Evolutionary conservation across 129 eudicot species (phyloP).

Genomic region (Escallonia rubra): DNA sequence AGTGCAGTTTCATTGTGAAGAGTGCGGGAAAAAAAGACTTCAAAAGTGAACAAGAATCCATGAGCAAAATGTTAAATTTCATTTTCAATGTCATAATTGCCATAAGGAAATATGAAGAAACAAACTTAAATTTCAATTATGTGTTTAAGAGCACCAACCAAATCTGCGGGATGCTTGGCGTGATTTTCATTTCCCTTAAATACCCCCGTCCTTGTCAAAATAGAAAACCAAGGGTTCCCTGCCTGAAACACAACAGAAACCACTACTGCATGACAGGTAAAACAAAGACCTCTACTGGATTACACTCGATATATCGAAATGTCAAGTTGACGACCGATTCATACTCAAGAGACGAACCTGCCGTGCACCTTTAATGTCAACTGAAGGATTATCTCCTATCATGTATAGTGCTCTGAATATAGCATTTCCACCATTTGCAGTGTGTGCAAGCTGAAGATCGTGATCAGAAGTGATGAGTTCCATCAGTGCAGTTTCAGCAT

Average conservation of each 20-base stretch:
- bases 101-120: too few relatives aligned
- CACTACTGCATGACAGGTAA: not conserved
- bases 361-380: slow-evolving; percentile 62
- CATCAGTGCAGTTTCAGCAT: slow-evolving; percentile 46
- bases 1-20: too few relatives aligned
- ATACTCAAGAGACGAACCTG: slow-evolving; percentile 33
- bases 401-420: slow-evolving; percentile 47
- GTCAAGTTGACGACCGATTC: not conserved
- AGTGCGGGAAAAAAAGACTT: too few relatives aligned
- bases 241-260: slow-evolving; percentile 32
- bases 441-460: slow-evolving; percentile 3
- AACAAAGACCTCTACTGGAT: not conserved
- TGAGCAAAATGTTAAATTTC: too few relatives aligned
- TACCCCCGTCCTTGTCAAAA: slow-evolving; percentile 61
- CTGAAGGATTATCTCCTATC: slow-evolving; percentile 70
- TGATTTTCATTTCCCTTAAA: slow-evolving; percentile 57
- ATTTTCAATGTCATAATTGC: too few relatives aligned
- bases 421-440: slow-evolving; percentile 7
- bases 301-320: not conserved
- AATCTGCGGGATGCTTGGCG: slow-evolving; percentile 45
- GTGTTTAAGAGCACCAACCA: slow-evolving; percentile 24
- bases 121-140: too few relatives aligned
- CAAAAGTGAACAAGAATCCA: too few relatives aligned
- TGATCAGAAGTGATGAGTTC: slow-evolving; percentile 17
- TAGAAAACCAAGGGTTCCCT: slow-evolving; percentile 72